Evolutionary conservation across 768 basidiomycete species (phyloP), one percentile per base, ranked within the genome.

Genomic region (Clitopilus passeckerianus): DNA sequence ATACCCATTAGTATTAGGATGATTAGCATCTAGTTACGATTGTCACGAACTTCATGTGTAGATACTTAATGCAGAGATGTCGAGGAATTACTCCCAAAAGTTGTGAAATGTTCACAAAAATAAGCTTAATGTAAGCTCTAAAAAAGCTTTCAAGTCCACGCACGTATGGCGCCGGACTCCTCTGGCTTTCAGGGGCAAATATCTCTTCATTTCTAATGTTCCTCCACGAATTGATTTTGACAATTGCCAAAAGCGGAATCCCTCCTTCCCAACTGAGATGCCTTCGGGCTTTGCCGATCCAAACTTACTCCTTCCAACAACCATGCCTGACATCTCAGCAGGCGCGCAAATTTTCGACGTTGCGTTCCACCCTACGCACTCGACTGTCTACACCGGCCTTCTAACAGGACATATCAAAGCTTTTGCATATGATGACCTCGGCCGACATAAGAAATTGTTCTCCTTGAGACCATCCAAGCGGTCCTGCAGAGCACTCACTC

Each of bases 341-440:
- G 85, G 85, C 53, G 83, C 85, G 7, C 91, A 96, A 71, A 84
- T 95, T 27, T 97, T 96, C 73, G 95, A 96, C 75, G 76, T 97
- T 43, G 83, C 81, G 1, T 98, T 97, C 67, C 93, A 96, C 66
- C 94, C 95, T 0, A 78, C 77, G 5, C 67, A 81, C 53, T 74
- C 86, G 0, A 78, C 85, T n/a, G 83, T 95, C 3, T 95, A 90
- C 71, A 78, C 84, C 0, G 90, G 84, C 5, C 84, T 96, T 1
- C 76, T 98, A 15, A 89, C 90, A 0, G 95, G 95, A 9, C 80
- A 90, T 53, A 76, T 97, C 65, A 91, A 89, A 61, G 91, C 91
- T 0, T 94, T 89, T 70, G 68, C 79, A 4, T 97, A 95, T 70
- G 84, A 89, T 67, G 86, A 89, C 55, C 81, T 86, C 56, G 88